Evolutionary conservation across 768 basidiomycete genomes (phyloP).

Genomic region (Mycena capillaripes): DNA sequence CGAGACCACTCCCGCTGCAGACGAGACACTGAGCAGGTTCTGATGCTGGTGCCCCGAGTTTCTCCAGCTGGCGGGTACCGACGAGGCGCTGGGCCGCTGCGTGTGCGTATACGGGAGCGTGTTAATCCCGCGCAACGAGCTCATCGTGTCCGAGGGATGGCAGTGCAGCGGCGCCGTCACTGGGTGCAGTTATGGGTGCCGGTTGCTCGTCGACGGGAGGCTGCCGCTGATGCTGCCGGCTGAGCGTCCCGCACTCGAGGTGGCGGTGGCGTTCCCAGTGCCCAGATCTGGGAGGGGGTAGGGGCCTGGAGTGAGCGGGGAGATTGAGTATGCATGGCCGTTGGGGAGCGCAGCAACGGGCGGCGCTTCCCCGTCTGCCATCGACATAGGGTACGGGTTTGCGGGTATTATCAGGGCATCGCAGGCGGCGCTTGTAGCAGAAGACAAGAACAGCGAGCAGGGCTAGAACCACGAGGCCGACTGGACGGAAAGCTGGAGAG

Average conservation of each 20-base stretch:
- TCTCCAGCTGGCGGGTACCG: too few relatives aligned
- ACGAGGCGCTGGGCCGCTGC: not conserved
- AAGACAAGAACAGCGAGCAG: not conserved
- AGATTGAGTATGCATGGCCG: too few relatives aligned
- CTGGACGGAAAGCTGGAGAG: not conserved
- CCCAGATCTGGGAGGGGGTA: too few relatives aligned
- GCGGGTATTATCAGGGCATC: not conserved
- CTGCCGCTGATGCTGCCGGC: too few relatives aligned
- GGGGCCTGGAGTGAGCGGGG: not conserved
- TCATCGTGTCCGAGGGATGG: too few relatives aligned
- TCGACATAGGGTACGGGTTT: not conserved
- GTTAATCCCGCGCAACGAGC: conserved; percentile 37
- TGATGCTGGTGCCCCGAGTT: too few relatives aligned
- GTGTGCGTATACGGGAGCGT: conserved; percentile 44
- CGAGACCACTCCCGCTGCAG: not conserved
- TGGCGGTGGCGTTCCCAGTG: too few relatives aligned
- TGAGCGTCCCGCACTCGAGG: too few relatives aligned
- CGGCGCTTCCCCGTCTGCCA: not conserved
- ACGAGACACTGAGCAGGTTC: not conserved
- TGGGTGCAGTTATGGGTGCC: too few relatives aligned
- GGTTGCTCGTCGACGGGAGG: too few relatives aligned
- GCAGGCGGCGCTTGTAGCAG: conserved; percentile 9
- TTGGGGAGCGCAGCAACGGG: not conserved
- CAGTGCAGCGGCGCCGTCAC: too few relatives aligned
- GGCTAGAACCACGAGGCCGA: conserved; percentile 20